Base-by-base conservation (phyloP, 805 yeast species). In the Barnettozyma sp. region DNA sequence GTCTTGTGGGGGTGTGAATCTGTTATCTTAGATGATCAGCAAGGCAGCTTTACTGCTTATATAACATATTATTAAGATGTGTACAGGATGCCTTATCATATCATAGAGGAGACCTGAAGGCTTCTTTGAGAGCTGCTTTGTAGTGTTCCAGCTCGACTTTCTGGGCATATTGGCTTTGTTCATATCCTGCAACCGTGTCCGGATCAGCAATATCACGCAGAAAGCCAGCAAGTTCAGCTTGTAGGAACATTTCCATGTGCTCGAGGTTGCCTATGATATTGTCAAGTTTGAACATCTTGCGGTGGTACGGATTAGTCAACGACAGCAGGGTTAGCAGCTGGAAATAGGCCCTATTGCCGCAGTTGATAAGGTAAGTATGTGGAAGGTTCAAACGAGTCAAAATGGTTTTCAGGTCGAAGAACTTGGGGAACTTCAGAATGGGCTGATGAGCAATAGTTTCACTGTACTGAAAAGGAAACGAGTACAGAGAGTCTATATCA, bases 321-420 rank as follows among this genome's bases (percentile, higher is more conserved):
- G 43, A 40, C 11, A 48, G 18, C 6, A 42, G 26, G 11, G 42
- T 40, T 21, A 42, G 7, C 8, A 48, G 28, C 7, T 38, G 31
- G 21, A 32, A 42, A 24, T 46, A 46, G 8, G 52, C 42, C 12
- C 42, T 38, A 30, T 48, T 46, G 8, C 52, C 52, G 6, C 32
- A 36, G 24, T 48, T 48, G 12, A 25, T 9, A 5, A 41, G 16
- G 13, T 40, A 46, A 11, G 42, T 35, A 30, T 33, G 22, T 9
- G 52, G 52, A 10, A 48, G 26, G 8, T 30, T 19, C 4, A 48
- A 26, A 24, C 50, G 32, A 13, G 40, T 38, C 30, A 48, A n/a
- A 10, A 46, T 34, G 8, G 39, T 28, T 9, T 42, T 39, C 4
- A 44, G 38, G n/a, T 25, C 35, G 4, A 38, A n/a, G 7, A 41